Evolutionary conservation across 192 early-diverging fungal genomes (phyloP).

Genomic region (Spizellomyces sp.): DNA sequence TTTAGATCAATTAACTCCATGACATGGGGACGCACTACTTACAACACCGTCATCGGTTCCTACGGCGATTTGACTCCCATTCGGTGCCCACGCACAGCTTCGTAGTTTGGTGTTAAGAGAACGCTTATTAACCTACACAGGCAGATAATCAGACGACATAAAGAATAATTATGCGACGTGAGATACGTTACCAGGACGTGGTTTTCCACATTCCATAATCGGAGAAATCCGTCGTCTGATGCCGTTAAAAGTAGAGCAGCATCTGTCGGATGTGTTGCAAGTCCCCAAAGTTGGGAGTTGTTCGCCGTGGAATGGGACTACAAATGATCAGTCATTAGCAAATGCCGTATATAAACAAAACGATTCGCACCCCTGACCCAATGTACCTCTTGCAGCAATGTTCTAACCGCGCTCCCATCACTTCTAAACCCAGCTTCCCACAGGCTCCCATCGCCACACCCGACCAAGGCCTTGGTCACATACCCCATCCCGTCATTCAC

Average conservation of each 20-base stretch:
- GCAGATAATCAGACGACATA: neutral
- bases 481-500: neutral
- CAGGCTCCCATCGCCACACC: slow-evolving; percentile 23
- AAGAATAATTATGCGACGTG: no score
- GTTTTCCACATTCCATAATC: slow-evolving; percentile 28
- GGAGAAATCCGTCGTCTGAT: slow-evolving; percentile 33
- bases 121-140: slow-evolving; percentile 2
- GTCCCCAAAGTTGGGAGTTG: slow-evolving; percentile 35
- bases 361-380: neutral
- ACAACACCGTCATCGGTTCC: slow-evolving; percentile 39
- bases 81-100: slow-evolving; percentile 25
- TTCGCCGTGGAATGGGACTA: slow-evolving; percentile 8
- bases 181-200: neutral
- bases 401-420: slow-evolving; percentile 11
- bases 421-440: slow-evolving; percentile 17
- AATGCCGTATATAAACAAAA: neutral
- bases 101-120: slow-evolving; percentile 17
- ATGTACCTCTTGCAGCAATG: slow-evolving; percentile 14
- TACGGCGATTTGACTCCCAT: slow-evolving; percentile 25
- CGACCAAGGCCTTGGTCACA: slow-evolving; percentile 16
- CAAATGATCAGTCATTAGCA: neutral
- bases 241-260: slow-evolving; percentile 22
- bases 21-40: neutral
- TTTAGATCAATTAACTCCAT: neutral
- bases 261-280: slow-evolving; percentile 37